Evolutionary conservation across 1,284 basidiomycete species (phyloP).

Genomic region (Cryptococcus sp.): DNA sequence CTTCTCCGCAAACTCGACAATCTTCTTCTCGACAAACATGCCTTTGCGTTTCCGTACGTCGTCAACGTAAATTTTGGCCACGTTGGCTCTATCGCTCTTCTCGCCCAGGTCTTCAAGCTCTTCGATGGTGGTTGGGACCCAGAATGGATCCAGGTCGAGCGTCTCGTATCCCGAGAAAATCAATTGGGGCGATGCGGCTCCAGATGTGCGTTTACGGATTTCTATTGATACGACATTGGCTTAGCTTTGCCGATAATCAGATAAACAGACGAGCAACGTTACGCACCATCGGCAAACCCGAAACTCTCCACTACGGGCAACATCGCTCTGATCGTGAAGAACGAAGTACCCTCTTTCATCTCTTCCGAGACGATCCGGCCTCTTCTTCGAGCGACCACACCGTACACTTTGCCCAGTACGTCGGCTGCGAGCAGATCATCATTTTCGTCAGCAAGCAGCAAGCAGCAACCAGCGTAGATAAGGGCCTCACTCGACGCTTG

Average conservation of each 20-base stretch:
- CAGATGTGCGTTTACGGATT: conserved; percentile 93
- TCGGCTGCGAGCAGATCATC: conserved; percentile 65
- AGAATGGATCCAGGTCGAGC: conserved; percentile 92
- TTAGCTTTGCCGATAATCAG: background rate
- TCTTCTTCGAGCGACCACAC: conserved; percentile 84
- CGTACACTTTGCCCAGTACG: conserved; percentile 96
- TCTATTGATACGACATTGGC: conserved; percentile 58
- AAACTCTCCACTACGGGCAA: conserved; percentile 97
- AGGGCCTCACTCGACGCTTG: conserved; percentile 85
- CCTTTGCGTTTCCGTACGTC: conserved; percentile 86
- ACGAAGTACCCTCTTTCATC: conserved; percentile 97
- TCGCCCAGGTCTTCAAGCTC: conserved; percentile 97
- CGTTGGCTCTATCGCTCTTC: conserved; percentile 88
- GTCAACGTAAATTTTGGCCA: conserved; percentile 96
- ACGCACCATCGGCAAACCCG: conserved; percentile 90
- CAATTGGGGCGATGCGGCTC: conserved; percentile 93
- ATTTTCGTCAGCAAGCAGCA: background rate
- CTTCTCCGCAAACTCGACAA: conserved; percentile 92
- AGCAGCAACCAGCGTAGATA: background rate
- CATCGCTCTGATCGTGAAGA: conserved; percentile 87
- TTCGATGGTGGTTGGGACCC: conserved; percentile 98
- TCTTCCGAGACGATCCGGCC: conserved; percentile 94
- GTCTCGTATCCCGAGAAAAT: conserved; percentile 93
- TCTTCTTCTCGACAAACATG: conserved; percentile 90
- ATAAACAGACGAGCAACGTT: background rate